Percentiles rank a stretch among this genome's conserved stretches.
phyloP scores from a whole-genome alignment of 345 rosid species.

The Eucalyptus cladocalyx region DNA sequence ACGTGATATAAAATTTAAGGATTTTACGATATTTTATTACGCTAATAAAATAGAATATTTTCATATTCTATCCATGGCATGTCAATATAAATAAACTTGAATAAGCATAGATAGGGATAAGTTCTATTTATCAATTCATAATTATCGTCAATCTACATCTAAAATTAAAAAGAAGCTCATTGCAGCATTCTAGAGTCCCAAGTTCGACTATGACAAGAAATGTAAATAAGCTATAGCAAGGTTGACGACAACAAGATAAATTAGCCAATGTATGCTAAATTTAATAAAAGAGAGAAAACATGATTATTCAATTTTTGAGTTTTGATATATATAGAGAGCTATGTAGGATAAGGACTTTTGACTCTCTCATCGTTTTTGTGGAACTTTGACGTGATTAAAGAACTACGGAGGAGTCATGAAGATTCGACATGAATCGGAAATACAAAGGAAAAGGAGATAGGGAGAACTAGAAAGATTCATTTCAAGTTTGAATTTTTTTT shows the following conservation, averaged over 20 bases:
- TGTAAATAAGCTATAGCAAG: fast-evolving
- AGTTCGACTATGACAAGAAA: background rate
- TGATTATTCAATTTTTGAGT: background rate
- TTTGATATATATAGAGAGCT: background rate
- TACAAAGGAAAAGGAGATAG: background rate
- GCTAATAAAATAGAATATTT: fast-evolving
- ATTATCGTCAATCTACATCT: background rate
- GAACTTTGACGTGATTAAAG: background rate
- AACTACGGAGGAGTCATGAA: background rate
- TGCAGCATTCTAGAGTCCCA: background rate
- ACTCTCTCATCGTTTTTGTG: background rate
- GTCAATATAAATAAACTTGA: background rate
- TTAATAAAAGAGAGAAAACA: background rate
- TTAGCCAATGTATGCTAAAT: background rate
- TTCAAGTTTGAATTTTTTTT: background rate
- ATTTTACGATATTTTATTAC: background rate
- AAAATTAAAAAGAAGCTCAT: background rate
- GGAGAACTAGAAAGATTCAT: fast-evolving
- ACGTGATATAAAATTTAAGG: too few species aligned
- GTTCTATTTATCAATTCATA: fast-evolving
- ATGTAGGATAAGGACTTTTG: fast-evolving
- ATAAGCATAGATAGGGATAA: too few species aligned
- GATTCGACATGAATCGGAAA: fast-evolving
- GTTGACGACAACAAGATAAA: background rate
- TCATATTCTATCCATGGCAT: too few species aligned